Evolutionary conservation across 371 early-diverging fungal species (phyloP).

Genomic region (Blakeslea trispora): DNA sequence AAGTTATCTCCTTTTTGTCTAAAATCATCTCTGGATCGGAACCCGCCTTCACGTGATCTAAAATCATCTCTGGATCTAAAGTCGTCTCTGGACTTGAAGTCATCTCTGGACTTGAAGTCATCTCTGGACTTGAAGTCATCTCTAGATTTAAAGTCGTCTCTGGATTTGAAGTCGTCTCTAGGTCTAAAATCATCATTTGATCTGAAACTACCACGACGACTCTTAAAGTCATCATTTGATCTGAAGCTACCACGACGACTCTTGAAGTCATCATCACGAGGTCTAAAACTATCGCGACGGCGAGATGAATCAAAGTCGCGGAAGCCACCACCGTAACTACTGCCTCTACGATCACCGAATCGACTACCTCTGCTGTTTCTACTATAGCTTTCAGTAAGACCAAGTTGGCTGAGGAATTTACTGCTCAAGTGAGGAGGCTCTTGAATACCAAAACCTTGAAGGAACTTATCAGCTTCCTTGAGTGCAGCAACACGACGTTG

Average conservation of each 20-base stretch:
- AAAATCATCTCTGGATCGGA: slow-evolving; percentile 5
- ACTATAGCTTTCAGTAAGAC: slow-evolving; percentile 27
- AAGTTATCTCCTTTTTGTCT: slow-evolving; percentile 8
- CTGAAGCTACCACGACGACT: too few relatives aligned
- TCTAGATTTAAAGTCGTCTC: not conserved
- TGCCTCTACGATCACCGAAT: slow-evolving; percentile 14
- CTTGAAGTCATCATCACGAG: not conserved
- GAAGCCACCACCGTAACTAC: slow-evolving; percentile 1
- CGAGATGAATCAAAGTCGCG: not conserved
- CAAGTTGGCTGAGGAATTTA: slow-evolving; percentile 51
- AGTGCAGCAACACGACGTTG: slow-evolving; percentile 45
- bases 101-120: slow-evolving; percentile 1
- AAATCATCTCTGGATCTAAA: not conserved
- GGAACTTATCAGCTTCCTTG: slow-evolving; percentile 40
- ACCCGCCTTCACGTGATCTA: slow-evolving; percentile 4
- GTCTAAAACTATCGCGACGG: slow-evolving; percentile 5
- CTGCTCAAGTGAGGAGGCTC: slow-evolving; percentile 53
- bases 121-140: slow-evolving; percentile 1
- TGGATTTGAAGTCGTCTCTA: not conserved
- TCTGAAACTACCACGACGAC: not conserved
- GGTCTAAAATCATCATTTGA: not conserved
- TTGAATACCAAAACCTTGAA: slow-evolving; percentile 45
- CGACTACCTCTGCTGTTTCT: slow-evolving; percentile 8
- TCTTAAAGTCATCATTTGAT: not conserved
- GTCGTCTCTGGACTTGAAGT: not conserved